Evolutionary conservation across 2,329 filamentous ascomycete species (phyloP), one percentile per base, ranked within the genome.

Genomic region (Penicillium occitanis): DNA sequence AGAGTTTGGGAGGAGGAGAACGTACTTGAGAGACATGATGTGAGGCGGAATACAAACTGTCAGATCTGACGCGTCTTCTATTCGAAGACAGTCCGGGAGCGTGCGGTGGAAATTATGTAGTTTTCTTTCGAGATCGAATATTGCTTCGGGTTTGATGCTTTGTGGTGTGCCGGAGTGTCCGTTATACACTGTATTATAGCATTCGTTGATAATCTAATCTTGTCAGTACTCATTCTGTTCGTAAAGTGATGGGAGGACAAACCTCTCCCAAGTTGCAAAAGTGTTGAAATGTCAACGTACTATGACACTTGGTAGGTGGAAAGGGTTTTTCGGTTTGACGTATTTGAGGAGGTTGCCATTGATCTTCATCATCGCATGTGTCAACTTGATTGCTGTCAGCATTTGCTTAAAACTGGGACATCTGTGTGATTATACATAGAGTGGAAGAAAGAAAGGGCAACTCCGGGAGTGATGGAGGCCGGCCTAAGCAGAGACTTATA

Each of bases 11-110:
- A 25, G 44, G 33, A 11, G 14, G 14, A 13, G 35, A 11, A 63
- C 68, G 28, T 66, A 69, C 68, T 70, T 70, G 17, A 70, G 63
- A 59, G 67, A 70, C 50, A 70, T 60, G 11, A 70, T 70, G 58
- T 70, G 69, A 6, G 69, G 69, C 22, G 68, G 69, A 30, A 66
- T 61, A 22, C 69, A 68, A 13, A 37, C 55, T n/a, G 42, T 46
- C 44, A 65, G 48, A 35, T 48, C 35, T 19, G 42, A 50, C 5
- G 61, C 25, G 17, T 63, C 42, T 28, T 62, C 33, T 22, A 66
- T 61, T 50, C 61, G 57, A 14, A 68, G 67, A 13, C 44, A 59
- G 7, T 66, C 67, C 1, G 67, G 67, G 8, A 68, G 48, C 5
- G n/a, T 64, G 14, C 33, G 42, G n/a, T 68, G 61, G 35, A 68